Conservation (phyloP, 2,329 filamentous ascomycete genomes). For the Ophiocordyceps camponoti-leonardi region DNA sequence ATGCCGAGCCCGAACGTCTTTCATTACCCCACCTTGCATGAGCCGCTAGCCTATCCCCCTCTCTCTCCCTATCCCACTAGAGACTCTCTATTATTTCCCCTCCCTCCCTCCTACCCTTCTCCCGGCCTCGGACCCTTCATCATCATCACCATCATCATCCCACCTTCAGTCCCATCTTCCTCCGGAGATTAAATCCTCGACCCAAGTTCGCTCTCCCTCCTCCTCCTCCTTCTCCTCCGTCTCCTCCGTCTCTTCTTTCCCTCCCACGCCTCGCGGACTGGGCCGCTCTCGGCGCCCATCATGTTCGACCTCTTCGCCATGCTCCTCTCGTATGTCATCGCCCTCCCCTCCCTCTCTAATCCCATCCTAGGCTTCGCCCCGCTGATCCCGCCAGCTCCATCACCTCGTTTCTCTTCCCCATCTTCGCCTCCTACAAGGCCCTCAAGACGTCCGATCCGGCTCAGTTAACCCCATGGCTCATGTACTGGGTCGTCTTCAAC, state of each 20-base stretch:
- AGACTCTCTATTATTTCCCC: neutral
- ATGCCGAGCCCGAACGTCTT: no score
- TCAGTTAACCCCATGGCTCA: slow-evolving; percentile 89
- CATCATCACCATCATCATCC: neutral
- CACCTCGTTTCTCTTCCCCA: slow-evolving; percentile 80
- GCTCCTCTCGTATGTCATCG: slow-evolving; percentile 49
- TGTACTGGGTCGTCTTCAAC: slow-evolving; percentile 95
- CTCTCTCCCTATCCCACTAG: no score
- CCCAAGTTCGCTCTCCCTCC: neutral
- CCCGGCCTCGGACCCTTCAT: neutral
- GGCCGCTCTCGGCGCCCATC: slow-evolving; percentile 8
- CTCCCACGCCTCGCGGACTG: neutral
- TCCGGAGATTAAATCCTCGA: neutral
- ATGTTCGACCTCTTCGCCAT: slow-evolving; percentile 71
- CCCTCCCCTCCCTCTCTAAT: slow-evolving; percentile 4
- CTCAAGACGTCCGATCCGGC: slow-evolving; percentile 83
- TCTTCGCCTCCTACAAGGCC: slow-evolving; percentile 96
- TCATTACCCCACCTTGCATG: no score
- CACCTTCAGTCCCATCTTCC: neutral
- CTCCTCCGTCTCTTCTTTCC: neutral
- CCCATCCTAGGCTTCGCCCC: slow-evolving; percentile 4
- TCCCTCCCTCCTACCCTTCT: neutral
- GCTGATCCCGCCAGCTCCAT: slow-evolving; percentile 41
- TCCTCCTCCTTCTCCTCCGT: neutral
- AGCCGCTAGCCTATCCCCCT: neutral